phyloP scores from a whole-genome alignment of 2,329 filamentous ascomycete genomes.

The Talaromyces sp. region DNA sequence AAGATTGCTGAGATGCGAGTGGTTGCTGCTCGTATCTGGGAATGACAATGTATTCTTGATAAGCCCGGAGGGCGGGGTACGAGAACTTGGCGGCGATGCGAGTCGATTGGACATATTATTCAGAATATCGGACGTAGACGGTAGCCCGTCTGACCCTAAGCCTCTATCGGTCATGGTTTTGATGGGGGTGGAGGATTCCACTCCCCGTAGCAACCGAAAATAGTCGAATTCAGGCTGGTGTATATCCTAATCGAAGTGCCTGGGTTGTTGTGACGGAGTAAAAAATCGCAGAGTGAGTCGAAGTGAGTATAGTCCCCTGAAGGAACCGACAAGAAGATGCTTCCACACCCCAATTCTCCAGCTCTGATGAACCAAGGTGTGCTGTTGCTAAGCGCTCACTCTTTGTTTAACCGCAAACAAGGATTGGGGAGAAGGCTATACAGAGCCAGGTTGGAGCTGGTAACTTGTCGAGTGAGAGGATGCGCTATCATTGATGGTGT shows the following conservation, averaged over 20 bases:
- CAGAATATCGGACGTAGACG: not conserved
- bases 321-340: not conserved
- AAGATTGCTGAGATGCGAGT: slow-evolving; percentile 28
- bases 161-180: slow-evolving; percentile 25
- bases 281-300: not conserved
- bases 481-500: not conserved
- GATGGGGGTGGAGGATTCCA: slow-evolving; percentile 4
- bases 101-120: slow-evolving; percentile 13
- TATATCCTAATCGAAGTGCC: not conserved
- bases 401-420: not conserved
- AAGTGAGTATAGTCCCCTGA: not conserved
- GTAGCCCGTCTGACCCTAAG: slow-evolving; percentile 19
- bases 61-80: slow-evolving; percentile 57
- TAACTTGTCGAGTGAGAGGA: not conserved
- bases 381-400: slow-evolving; percentile 4
- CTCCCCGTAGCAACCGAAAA: slow-evolving; percentile 10
- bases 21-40: slow-evolving; percentile 27
- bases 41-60: slow-evolving; percentile 45
- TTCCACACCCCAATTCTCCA: slow-evolving; percentile 2
- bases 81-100: slow-evolving; percentile 54
- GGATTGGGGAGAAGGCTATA: not conserved
- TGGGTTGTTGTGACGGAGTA: not conserved
- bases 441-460: not conserved
- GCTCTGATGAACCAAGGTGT: not conserved
- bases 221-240: not conserved